phyloP scores from a whole-genome alignment of 2,329 filamentous ascomycete species.

The Phyllosticta citribraziliensis region DNA sequence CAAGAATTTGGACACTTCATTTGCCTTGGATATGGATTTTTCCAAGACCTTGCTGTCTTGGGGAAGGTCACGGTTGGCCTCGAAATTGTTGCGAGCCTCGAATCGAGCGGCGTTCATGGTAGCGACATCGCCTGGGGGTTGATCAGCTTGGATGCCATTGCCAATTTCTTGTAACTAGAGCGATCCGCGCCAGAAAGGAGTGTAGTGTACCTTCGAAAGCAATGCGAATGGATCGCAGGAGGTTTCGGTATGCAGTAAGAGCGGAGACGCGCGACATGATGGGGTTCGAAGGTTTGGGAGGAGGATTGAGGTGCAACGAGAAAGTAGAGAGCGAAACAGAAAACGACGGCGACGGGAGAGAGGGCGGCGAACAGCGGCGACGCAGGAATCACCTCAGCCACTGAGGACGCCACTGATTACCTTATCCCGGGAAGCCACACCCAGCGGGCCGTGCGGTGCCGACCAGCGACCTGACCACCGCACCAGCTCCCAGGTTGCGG shows the following conservation, averaged over 20 bases:
- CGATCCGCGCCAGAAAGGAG: background rate
- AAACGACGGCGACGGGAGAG: background rate
- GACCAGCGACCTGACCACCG: too few relatives aligned
- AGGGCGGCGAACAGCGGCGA: background rate
- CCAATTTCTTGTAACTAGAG: background rate
- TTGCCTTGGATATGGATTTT: conserved; percentile 64
- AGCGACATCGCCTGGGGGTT: conserved; percentile 54
- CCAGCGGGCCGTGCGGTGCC: background rate
- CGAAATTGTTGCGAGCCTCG: conserved; percentile 67
- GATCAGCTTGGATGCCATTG: background rate
- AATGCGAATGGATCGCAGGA: conserved; percentile 70
- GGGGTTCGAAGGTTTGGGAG: background rate
- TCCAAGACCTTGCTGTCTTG: conserved; percentile 46
- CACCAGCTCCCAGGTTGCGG: background rate
- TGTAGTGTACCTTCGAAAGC: conserved; percentile 65
- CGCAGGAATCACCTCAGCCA: background rate
- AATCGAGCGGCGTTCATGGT: conserved; percentile 60
- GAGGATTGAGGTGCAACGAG: background rate
- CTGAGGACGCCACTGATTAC: background rate
- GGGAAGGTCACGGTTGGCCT: conserved; percentile 51
- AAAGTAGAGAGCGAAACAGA: background rate
- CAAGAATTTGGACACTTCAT: conserved; percentile 72
- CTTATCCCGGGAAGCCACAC: background rate
- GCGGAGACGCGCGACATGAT: conserved; percentile 41
- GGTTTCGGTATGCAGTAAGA: conserved; percentile 65